These are phyloP conservation scores for Aspergillus indologenus DNA, from an alignment of 495 filamentous ascomycete genomes.

Conservation along the genomic window DNA sequence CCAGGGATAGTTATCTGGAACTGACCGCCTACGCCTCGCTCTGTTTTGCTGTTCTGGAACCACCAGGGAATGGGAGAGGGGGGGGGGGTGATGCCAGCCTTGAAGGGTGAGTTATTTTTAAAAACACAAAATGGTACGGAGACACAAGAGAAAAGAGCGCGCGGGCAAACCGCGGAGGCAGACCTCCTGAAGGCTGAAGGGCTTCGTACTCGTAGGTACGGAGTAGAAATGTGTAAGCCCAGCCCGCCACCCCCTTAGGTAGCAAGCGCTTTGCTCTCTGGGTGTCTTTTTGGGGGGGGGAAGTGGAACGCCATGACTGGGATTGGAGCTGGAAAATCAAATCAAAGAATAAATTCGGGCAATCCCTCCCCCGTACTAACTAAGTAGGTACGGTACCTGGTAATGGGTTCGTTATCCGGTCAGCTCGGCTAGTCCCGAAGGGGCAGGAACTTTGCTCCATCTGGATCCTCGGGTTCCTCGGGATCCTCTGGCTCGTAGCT, in stretches of 20 bases:
- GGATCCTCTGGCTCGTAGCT: background rate
- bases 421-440: slow-evolving; percentile 9
- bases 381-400: slow-evolving; percentile 24
- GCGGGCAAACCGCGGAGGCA: too few relatives aligned
- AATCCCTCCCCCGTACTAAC: too few relatives aligned
- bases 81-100: too few relatives aligned
- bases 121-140: too few relatives aligned
- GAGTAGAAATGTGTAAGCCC: slow-evolving; percentile 11
- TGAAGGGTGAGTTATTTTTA: slow-evolving; percentile 16
- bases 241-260: slow-evolving; percentile 35
- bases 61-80: too few relatives aligned
- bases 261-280: slow-evolving; percentile 26
- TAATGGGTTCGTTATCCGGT: slow-evolving; percentile 10
- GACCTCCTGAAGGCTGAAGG: background rate
- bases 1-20: too few relatives aligned
- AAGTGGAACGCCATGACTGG: too few relatives aligned
- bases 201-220: background rate
- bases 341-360: too few relatives aligned
- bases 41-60: too few relatives aligned
- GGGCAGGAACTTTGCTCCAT: slow-evolving; percentile 3
- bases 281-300: background rate
- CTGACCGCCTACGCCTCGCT: too few relatives aligned
- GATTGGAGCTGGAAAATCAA: too few relatives aligned
- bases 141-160: background rate
- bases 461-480: too few relatives aligned